Conservation (phyloP, 768 basidiomycete species). For the Stropharia rugosoannulata region DNA sequence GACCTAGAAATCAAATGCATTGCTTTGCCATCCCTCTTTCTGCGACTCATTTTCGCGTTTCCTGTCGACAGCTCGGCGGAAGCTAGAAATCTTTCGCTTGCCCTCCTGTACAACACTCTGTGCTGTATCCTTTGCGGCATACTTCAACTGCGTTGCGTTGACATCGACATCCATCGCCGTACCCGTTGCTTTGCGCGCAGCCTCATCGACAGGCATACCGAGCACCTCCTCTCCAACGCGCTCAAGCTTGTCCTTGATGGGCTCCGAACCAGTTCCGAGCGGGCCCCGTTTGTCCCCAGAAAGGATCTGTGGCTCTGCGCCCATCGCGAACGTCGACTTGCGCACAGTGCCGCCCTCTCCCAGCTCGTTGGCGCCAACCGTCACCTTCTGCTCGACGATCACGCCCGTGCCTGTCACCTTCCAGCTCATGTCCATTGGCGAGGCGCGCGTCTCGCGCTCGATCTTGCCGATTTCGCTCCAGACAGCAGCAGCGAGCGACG, state of each 20-base stretch:
- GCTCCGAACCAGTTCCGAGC: conserved; percentile 49
- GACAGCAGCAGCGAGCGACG: conserved; percentile 53
- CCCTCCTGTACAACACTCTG: conserved; percentile 32
- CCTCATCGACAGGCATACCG: conserved; percentile 21
- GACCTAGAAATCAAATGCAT: conserved; percentile 40
- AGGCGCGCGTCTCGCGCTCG: conserved; percentile 33
- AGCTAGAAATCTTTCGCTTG: conserved; percentile 34
- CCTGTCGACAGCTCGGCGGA: conserved; percentile 40
- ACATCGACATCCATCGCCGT: conserved; percentile 20
- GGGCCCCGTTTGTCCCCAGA: conserved; percentile 69
- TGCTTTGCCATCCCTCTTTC: conserved; percentile 46
- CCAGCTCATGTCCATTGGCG: conserved; percentile 40
- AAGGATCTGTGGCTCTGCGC: conserved; percentile 73
- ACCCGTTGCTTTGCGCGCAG: not conserved
- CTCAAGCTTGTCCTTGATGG: conserved; percentile 33
- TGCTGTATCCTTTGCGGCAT: conserved; percentile 22
- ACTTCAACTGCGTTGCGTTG: conserved; percentile 23
- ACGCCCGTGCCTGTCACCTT: conserved; percentile 64
- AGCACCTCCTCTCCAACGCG: conserved; percentile 30
- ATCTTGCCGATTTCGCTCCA: conserved; percentile 72
- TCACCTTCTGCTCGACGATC: conserved; percentile 47
- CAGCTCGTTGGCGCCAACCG: conserved; percentile 19
- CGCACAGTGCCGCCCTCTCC: conserved; percentile 18
- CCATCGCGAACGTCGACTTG: conserved; percentile 54
- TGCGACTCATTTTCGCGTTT: conserved; percentile 39